Conservation (phyloP, 805 yeast species). For the Starmerella apis region DNA sequence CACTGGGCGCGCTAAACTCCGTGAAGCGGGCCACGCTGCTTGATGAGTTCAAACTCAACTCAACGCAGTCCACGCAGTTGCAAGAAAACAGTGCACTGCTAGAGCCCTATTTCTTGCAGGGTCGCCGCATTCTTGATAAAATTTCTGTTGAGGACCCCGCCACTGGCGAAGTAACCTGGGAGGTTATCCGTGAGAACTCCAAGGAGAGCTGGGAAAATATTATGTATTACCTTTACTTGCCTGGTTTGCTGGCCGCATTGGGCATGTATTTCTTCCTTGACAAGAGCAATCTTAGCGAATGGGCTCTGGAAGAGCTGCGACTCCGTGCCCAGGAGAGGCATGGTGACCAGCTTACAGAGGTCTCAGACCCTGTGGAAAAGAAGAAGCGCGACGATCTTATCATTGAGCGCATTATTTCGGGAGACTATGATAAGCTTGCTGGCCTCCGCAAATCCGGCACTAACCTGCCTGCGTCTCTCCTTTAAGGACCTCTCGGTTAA, state of each 20-base stretch:
- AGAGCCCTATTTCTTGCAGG: conserved; percentile 41
- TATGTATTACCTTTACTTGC: conserved; percentile 61
- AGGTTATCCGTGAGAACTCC: conserved; percentile 58
- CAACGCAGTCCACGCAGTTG: conserved; percentile 45
- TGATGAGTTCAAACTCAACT: conserved; percentile 42
- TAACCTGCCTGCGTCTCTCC: conserved; percentile 31
- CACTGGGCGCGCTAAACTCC: conserved; percentile 50
- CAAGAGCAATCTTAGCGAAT: conserved; percentile 47
- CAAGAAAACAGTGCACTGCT: conserved; percentile 54
- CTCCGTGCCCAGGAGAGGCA: conserved; percentile 62
- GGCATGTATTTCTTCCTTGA: conserved; percentile 43
- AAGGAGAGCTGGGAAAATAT: conserved; percentile 81
- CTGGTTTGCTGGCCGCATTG: conserved; percentile 51
- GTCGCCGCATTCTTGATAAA: conserved; percentile 66
- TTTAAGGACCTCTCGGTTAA: conserved; percentile 17
- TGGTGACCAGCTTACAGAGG: conserved; percentile 32
- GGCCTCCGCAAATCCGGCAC: conserved; percentile 32
- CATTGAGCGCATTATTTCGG: conserved; percentile 69
- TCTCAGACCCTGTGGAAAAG: conserved; percentile 43
- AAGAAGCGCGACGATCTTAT: conserved; percentile 64
- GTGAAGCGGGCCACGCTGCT: conserved; percentile 44
- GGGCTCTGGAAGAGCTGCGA: conserved; percentile 78
- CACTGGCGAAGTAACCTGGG: conserved; percentile 72
- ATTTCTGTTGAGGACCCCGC: conserved; percentile 71
- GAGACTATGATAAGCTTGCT: conserved; percentile 61